Percentiles rank a stretch among this genome's conserved stretches.
phyloP scores from a whole-genome alignment of 306 rosid species.

The Vigna mungo region DNA sequence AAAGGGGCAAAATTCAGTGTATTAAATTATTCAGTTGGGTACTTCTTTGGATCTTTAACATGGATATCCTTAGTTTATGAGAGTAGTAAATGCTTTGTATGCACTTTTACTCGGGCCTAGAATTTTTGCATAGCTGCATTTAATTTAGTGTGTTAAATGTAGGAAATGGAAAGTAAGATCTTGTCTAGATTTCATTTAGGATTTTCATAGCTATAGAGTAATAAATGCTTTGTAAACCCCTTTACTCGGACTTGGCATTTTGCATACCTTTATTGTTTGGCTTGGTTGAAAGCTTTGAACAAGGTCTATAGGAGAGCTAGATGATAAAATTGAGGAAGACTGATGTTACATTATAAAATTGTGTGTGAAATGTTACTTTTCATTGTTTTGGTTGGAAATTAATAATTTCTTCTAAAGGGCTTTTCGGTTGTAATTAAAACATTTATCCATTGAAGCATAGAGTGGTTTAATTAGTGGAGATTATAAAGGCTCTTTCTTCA shows the following conservation, averaged over 20 bases:
- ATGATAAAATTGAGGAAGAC: constrained; percentile 22
- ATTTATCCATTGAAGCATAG: constrained; percentile 28
- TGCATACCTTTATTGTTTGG: constrained; percentile 24
- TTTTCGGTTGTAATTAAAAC: constrained; percentile 29
- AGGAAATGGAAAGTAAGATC: constrained; percentile 27
- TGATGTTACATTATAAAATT: constrained; percentile 16
- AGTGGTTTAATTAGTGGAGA: constrained; percentile 24
- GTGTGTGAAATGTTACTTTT: not conserved
- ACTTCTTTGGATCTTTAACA: constrained; percentile 1
- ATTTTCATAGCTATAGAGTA: too few species aligned
- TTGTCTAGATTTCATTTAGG: too few species aligned
- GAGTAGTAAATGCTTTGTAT: constrained; percentile 20
- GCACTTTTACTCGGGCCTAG: constrained; percentile 3
- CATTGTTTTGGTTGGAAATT: constrained; percentile 12
- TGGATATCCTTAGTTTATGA: constrained; percentile 4
- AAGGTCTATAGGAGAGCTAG: constrained; percentile 28
- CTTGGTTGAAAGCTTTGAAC: constrained; percentile 37
- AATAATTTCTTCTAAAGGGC: constrained; percentile 27
- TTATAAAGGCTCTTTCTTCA: constrained; percentile 27
- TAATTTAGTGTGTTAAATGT: constrained; percentile 6
- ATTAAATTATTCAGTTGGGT: constrained; percentile 21
- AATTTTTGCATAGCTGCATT: constrained; percentile 5
- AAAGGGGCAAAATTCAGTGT: constrained; percentile 19
- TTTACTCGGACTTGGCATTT: not conserved
- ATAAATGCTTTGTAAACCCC: too few species aligned